Conservation (phyloP, 202 grass and related monocot species). For the Schoenoplectus triqueter region DNA sequence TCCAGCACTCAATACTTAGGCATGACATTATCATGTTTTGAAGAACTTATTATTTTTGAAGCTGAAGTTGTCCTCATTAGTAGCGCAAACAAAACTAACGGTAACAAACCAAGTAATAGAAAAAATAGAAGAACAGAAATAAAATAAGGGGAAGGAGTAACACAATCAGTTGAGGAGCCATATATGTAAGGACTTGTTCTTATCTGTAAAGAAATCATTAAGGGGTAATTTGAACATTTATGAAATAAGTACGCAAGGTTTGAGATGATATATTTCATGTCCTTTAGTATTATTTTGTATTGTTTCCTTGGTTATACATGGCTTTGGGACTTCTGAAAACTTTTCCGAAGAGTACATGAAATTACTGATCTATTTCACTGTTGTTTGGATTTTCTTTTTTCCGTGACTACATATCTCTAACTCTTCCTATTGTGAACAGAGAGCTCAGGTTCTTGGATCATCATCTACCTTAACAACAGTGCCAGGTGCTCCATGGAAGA, state of each 20-base stretch:
- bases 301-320: conserved; percentile 18
- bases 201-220: not conserved
- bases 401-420: not conserved
- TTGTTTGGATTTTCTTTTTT: not conserved
- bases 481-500: conserved; percentile 54
- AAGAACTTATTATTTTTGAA: conserved; percentile 3
- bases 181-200: not conserved
- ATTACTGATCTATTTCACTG: not conserved
- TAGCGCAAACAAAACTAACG: not conserved
- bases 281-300: conserved; percentile 25
- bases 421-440: conserved; percentile 11
- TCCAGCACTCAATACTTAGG: not conserved
- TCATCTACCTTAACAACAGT: conserved; percentile 39
- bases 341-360: not conserved
- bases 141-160: not conserved
- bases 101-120: not conserved
- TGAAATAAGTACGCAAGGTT: not conserved
- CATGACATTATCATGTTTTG: conserved; percentile 3
- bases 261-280: conserved; percentile 21
- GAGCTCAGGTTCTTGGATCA: conserved; percentile 23
- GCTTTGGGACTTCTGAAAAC: not conserved
- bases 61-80: conserved; percentile 11
- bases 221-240: not conserved
- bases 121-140: not conserved
- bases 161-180: too few relatives aligned